Base-by-base conservation (phyloP, 73 alveolate species). In the Diophrys sp. region DNA sequence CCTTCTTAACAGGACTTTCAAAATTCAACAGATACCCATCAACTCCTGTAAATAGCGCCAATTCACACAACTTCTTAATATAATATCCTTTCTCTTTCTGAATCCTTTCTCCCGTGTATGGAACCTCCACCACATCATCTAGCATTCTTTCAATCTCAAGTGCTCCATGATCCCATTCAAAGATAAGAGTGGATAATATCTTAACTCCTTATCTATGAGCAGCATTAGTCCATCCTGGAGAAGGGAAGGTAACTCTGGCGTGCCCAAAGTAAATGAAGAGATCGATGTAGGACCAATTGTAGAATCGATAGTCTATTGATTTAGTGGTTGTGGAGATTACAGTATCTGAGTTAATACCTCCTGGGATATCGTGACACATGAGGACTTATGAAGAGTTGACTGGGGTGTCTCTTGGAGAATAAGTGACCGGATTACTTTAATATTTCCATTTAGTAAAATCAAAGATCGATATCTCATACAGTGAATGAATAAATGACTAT, bases 11-110 rank as follows among this genome's bases (percentile, higher is more conserved):
- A 29, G 71, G 71, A n/a, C 91, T 74, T 83, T 90, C 97, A 67
- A 90, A 82, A 68, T 90, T 90, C 81, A 90, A 66, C 54, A 90
- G 67, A 75, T 90, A 90, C 28, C 97, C 97, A 73, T 90, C 97
- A 79, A 90, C 82, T 54, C 88, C 85, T 33, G 73, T 87, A 80
- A 33, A 77, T 33, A 87, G 44, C 28, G 93, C 89, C 18, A 90
- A 67, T 57, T 87, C 78, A 0, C 66, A 83, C 34, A 90, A 55
- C 66, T 83, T 87, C 68, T 86, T 88, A 0, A 84, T 93, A 69
- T 87, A 87, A 26, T 44, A 25, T 29, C 76, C 54, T 68, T 70
- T 67, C 71, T 70, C 82, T 18, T 32, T 78, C 31, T 33, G 30
- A 56, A 32, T 78, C 29, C 71, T 82, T n/a, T 70, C 54, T 1